Evolutionary conservation across 148 eudicot species (phyloP), one percentile per base, ranked within the genome.

Genomic region (Rheum nobile): DNA sequence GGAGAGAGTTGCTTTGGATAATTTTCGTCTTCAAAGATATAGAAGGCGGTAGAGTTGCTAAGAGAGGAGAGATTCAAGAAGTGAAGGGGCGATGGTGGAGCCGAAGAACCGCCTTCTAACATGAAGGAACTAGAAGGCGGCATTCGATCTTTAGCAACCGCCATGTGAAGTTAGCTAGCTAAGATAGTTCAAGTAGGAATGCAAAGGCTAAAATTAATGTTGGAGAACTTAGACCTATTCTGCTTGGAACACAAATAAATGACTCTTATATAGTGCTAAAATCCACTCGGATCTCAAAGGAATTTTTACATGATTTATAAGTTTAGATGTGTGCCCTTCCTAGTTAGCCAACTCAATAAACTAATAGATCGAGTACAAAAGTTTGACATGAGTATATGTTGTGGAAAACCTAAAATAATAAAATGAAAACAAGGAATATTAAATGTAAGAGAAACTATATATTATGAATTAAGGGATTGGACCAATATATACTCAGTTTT

Each of bases 131-230:
- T 28, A 11, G 71, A 71, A 41, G 73, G 19, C 3, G 47, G 50
- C 31, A 39, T 71, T 71, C 50, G 48, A 71, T 71, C 50, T 41
- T 71, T 71, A 13, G 73, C 73, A 71, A 71, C 38, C 39, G 47
- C 73, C 73, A 71, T 71, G 10, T 35, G 34, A 19, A 68, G 11
- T 14, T 32, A 68, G n/a, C n/a, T n/a, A 63, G 35, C 24, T 28
- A 34, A 67, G 17, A 6, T 16, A 41, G 43, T 41, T 41, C 43
- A 41, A 41, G 42, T 29, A 31, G 41, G 42, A 41, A 34, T 28
- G 17, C 1, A 65, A 17, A 65, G 17, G 70, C 6, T 28, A n/a
- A 16, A 4, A 2, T 17, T 13, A 46, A 1, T 17, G 13, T 46
- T 46, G n/a, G 37, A 31, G 3, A 24, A 39, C 48, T n/a, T 71